Evolutionary conservation across 2,329 filamentous ascomycete genomes (phyloP).

Genomic region (Mycocentrospora acerina): DNA sequence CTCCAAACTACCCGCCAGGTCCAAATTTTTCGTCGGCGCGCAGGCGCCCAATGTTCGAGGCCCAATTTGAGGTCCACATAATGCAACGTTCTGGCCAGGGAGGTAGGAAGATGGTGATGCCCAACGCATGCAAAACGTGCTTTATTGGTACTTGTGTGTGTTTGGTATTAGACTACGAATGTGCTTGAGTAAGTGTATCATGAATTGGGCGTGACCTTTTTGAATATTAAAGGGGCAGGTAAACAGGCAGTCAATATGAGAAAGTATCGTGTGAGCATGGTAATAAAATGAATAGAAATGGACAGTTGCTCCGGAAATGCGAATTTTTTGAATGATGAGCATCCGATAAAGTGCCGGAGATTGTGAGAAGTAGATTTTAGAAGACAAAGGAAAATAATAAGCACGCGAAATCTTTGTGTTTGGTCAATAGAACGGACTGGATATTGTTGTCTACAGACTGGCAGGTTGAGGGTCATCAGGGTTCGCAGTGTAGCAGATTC

Average conservation of each 20-base stretch:
- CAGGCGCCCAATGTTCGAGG: slow-evolving; percentile 47
- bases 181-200: slow-evolving; percentile 48
- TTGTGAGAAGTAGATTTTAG: too few relatives aligned
- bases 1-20: slow-evolving; percentile 28
- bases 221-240: slow-evolving; percentile 10
- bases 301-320: slow-evolving; percentile 3
- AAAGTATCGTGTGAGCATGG: slow-evolving; percentile 5
- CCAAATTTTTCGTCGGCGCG: slow-evolving; percentile 48
- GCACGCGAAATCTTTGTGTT: too few relatives aligned
- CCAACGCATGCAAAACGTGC: too few relatives aligned
- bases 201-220: slow-evolving; percentile 28
- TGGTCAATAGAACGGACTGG: too few relatives aligned
- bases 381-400: too few relatives aligned
- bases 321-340: slow-evolving; percentile 7
- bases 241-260: slow-evolving; percentile 6
- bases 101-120: too few relatives aligned
- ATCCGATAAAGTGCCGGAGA: too few relatives aligned
- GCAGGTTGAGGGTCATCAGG: slow-evolving; percentile 48
- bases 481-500: slow-evolving; percentile 53
- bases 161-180: slow-evolving; percentile 50
- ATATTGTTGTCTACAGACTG: too few relatives aligned
- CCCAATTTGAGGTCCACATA: slow-evolving; percentile 44
- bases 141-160: too few relatives aligned
- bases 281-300: slow-evolving; percentile 5
- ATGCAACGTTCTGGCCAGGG: slow-evolving; percentile 36